These are phyloP conservation scores for Candida incommunis DNA, from an alignment of 805 yeast genomes.

Conservation along the genomic window DNA sequence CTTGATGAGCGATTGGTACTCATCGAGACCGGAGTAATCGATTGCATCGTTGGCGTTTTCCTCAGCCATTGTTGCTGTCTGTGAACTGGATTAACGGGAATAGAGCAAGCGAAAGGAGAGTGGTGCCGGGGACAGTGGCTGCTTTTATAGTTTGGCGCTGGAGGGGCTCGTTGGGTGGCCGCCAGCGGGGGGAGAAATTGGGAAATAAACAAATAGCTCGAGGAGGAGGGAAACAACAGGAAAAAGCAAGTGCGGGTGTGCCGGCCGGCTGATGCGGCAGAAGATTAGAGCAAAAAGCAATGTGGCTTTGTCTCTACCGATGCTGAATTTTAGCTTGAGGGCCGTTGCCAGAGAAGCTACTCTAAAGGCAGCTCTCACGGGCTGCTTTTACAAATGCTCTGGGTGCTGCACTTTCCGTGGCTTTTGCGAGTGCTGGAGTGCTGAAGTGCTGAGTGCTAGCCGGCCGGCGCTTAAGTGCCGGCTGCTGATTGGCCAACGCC, in stretches of 20 bases:
- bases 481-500: no score
- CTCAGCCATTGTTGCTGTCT: slow-evolving; percentile 30
- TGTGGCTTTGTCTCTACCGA: no score
- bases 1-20: slow-evolving; percentile 23
- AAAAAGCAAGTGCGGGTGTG: not conserved
- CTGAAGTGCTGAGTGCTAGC: no score
- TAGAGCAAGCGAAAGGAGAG: not conserved
- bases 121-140: not conserved
- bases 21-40: slow-evolving; percentile 33
- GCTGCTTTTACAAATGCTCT: no score
- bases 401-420: no score
- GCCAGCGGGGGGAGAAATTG: slow-evolving; percentile 1
- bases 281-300: no score
- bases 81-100: slow-evolving; percentile 1
- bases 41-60: slow-evolving; percentile 31
- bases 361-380: no score
- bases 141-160: slow-evolving; percentile 1
- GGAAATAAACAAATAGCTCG: slow-evolving; percentile 2
- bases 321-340: no score
- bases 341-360: no score
- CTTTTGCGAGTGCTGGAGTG: no score
- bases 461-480: no score
- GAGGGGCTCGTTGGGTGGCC: slow-evolving; percentile 17
- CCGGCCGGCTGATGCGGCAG: slow-evolving; percentile 2
- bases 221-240: not conserved